Evolutionary conservation across 768 basidiomycete species (phyloP).

Genomic region (Lanmaoa rubissima): DNA sequence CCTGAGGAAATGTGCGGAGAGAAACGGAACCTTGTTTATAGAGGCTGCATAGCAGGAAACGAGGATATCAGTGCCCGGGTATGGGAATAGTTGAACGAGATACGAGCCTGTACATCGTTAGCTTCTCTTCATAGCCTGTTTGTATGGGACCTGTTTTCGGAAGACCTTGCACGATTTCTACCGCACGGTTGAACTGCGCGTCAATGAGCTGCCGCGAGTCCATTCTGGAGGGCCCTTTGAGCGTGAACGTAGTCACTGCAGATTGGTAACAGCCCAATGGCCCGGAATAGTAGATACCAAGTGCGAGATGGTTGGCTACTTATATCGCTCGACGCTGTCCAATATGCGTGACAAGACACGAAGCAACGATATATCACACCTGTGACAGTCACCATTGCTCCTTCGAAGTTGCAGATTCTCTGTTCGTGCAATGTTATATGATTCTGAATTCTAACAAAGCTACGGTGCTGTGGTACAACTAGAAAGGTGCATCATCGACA

Average conservation of each 20-base stretch:
- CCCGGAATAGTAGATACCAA: not conserved
- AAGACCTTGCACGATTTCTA: slow-evolving; percentile 88
- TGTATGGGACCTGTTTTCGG: slow-evolving; percentile 95
- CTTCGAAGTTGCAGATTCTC: no score
- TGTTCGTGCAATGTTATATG: not conserved
- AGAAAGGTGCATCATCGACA: not conserved
- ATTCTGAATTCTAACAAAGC: not conserved
- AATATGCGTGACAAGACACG: slow-evolving; percentile 14
- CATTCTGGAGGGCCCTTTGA: slow-evolving; percentile 37
- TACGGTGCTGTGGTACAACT: not conserved
- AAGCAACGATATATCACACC: slow-evolving; percentile 6
- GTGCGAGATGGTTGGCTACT: not conserved
- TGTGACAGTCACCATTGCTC: not conserved
- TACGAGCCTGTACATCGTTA: slow-evolving; percentile 84
- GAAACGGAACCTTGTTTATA: slow-evolving; percentile 81
- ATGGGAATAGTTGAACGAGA: not conserved
- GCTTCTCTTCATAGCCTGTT: slow-evolving; percentile 93
- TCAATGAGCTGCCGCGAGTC: slow-evolving; percentile 67
- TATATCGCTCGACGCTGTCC: not conserved
- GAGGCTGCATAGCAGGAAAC: slow-evolving; percentile 47
- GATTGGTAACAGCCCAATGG: not conserved
- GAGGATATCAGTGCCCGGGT: slow-evolving; percentile 7
- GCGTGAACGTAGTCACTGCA: not conserved
- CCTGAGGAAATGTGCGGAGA: not conserved
- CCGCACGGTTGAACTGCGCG: slow-evolving; percentile 88